Base-by-base conservation (phyloP, 2,329 filamentous ascomycete species). In the Amauroascus niger region DNA sequence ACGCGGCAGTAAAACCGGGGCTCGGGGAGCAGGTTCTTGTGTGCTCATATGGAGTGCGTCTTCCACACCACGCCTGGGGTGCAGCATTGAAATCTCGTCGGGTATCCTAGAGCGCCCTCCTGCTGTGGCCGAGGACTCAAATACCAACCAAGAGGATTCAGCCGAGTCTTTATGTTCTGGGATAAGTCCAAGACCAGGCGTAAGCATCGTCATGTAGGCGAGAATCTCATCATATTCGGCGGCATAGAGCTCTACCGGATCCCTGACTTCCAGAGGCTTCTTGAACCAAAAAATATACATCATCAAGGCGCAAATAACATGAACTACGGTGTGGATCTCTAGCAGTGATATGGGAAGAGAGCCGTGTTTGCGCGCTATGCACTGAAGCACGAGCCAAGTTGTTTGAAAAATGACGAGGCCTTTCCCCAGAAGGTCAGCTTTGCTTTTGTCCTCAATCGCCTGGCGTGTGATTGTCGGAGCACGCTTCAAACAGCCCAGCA, bases 221-320 rank as follows among this genome's bases (percentile, higher is more conserved):
- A 43, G 40, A 26, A 43, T 43, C 40, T 26, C 40, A 11, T 43
- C 24, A 26, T 43, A 43, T 13, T 43, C 40, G 18, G 18, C 40
- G 6, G 40, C 3, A 43, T 43, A 43, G 20, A 43, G 40, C 20
- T 24, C 20, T 26, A 32, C 18, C 20, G 45, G 45, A 32, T 33
- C 26, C n/a, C 14, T 32, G 22, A 48, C 32, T 7, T 48, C 45
- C 9, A 48, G 45, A 14, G 45, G 45, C 26, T 48, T 48, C 16
- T 48, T 32, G 28, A 32, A 48, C 45, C 45, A 48, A 20, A 48
- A 48, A 5, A 20, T 35, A 18, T 48, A 48, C 45, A 35, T 48
- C 26, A 48, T 35, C 26, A 48, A 14, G 6, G 45, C 45, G 18
- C 45, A 48, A 33, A 48, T 13, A 9, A 35, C 32, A 35, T 48